These are phyloP conservation scores for Lactarius trivialis DNA, from an alignment of 768 basidiomycete species.

Conservation along the genomic window DNA sequence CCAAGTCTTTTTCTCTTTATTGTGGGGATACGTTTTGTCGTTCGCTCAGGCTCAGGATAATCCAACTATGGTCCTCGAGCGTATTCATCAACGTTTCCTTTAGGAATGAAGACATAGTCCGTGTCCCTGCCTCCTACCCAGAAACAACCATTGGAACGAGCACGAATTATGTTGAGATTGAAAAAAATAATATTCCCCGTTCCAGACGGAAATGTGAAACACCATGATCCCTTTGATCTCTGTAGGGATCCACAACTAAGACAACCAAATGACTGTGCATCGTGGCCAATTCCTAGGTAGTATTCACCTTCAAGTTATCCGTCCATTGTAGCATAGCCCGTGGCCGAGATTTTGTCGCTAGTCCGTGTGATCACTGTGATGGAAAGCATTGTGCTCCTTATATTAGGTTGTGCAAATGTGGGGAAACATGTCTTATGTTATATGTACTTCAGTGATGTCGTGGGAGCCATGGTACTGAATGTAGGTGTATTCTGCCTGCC, in stretches of 20 bases:
- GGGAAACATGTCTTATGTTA: too few relatives aligned
- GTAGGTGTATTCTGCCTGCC: too few relatives aligned
- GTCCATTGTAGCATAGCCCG: slow-evolving; percentile 40
- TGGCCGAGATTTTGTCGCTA: slow-evolving; percentile 53
- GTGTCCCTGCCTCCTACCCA: slow-evolving; percentile 1
- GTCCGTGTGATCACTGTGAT: slow-evolving; percentile 46
- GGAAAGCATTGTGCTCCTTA: not conserved
- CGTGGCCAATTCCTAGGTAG: not conserved
- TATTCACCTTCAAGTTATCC: slow-evolving; percentile 24
- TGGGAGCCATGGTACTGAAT: too few relatives aligned
- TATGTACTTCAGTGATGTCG: too few relatives aligned
- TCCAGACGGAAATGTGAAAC: not conserved
- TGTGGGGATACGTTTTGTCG: not conserved
- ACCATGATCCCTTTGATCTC: not conserved
- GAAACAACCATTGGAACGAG: not conserved
- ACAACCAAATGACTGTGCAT: not conserved
- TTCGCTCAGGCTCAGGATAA: not conserved
- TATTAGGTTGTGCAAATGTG: not conserved
- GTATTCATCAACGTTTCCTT: not conserved
- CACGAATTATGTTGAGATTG: not conserved
- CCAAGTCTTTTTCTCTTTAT: not conserved
- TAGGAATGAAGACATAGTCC: slow-evolving; percentile 6
- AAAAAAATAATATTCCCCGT: not conserved
- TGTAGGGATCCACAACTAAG: not conserved
- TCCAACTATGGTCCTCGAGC: not conserved